Percentiles rank a stretch among this genome's conserved stretches.
phyloP scores from a whole-genome alignment of 179 eudicot genomes.

The Corrigiola litoralis region DNA sequence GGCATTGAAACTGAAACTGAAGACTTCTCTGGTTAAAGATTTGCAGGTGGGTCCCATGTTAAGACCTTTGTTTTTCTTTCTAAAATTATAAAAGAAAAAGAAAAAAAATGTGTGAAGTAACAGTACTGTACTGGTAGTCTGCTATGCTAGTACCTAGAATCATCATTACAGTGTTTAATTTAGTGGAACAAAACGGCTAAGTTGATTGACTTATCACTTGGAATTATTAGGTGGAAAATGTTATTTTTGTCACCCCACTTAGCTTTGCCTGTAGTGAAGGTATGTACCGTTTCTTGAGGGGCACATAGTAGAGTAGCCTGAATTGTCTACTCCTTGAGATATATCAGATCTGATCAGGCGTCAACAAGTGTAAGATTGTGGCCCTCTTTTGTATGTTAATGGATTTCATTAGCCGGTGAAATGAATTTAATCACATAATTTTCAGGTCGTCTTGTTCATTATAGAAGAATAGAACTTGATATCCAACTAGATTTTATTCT shows the following conservation, averaged over 20 bases:
- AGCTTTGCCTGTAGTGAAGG: slow-evolving; percentile 5
- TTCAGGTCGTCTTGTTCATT: too few species aligned
- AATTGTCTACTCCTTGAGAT: not conserved
- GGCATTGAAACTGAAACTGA: slow-evolving; percentile 25
- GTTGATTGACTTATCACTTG: slow-evolving; percentile 34
- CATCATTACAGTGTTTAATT: slow-evolving; percentile 6
- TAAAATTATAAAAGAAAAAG: not conserved
- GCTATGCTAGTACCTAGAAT: slow-evolving; percentile 7
- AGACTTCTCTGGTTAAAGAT: slow-evolving; percentile 19
- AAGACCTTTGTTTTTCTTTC: slow-evolving; percentile 25
- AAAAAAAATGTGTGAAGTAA: not conserved
- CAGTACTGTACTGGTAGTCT: too few species aligned
- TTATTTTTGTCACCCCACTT: slow-evolving; percentile 10
- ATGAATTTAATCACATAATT: too few species aligned
- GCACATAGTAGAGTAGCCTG: slow-evolving; percentile 2
- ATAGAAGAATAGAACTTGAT: too few species aligned
- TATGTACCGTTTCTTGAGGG: slow-evolving; percentile 6
- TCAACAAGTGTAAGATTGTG: too few species aligned
- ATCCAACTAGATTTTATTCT: too few species aligned
- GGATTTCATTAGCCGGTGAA: too few species aligned
- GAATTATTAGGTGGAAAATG: slow-evolving; percentile 21
- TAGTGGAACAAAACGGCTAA: slow-evolving; percentile 24
- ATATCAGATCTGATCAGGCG: too few species aligned
- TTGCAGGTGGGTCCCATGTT: slow-evolving; percentile 32
- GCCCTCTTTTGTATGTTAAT: too few species aligned